Conservation (phyloP, 495 filamentous ascomycete genomes). For the Aspergillus taichungensis region DNA sequence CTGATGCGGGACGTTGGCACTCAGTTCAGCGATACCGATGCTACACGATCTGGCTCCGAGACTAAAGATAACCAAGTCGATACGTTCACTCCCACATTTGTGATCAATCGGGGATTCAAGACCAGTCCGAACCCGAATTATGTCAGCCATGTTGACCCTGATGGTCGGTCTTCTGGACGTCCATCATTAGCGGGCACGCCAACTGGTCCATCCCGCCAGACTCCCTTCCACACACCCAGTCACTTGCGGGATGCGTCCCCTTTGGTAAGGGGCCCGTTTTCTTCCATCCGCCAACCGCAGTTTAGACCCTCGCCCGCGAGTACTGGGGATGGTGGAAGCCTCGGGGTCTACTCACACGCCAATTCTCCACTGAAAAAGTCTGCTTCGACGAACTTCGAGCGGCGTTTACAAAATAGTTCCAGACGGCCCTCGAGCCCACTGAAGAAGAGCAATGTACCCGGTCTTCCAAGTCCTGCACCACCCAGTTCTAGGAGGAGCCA, state of each 20-base stretch:
- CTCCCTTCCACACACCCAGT: slow-evolving; percentile 33
- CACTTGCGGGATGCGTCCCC: slow-evolving; percentile 46
- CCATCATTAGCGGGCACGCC: slow-evolving; percentile 20
- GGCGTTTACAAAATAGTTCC: slow-evolving; percentile 22
- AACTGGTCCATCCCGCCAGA: slow-evolving; percentile 18
- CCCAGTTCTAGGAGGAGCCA: slow-evolving; percentile 22
- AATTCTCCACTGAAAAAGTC: slow-evolving; percentile 71
- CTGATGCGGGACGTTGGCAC: slow-evolving; percentile 76
- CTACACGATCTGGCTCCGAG: slow-evolving; percentile 35
- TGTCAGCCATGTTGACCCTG: slow-evolving; percentile 65
- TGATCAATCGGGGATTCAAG: slow-evolving; percentile 72
- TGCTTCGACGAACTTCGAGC: slow-evolving; percentile 35
- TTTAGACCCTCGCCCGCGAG: slow-evolving; percentile 36
- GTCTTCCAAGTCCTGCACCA: slow-evolving; percentile 18
- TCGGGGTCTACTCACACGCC: slow-evolving; percentile 73
- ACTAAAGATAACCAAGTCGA: slow-evolving; percentile 48
- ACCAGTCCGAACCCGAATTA: slow-evolving; percentile 89
- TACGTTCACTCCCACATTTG: slow-evolving; percentile 65
- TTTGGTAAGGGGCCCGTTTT: slow-evolving; percentile 30
- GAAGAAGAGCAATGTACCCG: slow-evolving; percentile 36
- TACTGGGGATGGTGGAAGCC: slow-evolving; percentile 63
- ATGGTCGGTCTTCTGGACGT: slow-evolving; percentile 37
- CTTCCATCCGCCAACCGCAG: slow-evolving; percentile 50
- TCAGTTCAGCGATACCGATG: slow-evolving; percentile 46
- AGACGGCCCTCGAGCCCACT: slow-evolving; percentile 28